Base-by-base conservation (phyloP, 768 basidiomycete species). In the Hebeloma cylindrosporum region DNA sequence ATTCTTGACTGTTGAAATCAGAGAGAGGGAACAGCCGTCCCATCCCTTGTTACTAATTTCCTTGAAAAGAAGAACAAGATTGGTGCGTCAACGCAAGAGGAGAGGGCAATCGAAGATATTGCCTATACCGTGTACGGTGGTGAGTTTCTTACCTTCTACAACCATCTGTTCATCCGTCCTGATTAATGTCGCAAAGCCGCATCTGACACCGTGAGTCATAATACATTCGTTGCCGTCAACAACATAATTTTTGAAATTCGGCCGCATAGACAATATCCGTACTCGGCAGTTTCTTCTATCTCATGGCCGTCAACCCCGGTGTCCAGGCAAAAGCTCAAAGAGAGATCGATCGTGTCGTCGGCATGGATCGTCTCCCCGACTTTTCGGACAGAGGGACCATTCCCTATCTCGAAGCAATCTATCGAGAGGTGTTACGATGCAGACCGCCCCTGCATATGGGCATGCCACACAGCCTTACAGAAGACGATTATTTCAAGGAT, bases 271-370 rank as follows among this genome's bases (percentile, higher is more conserved):
- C 45, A 5, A 46, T 57, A 3, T 49, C 51, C n/a, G 43, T 48
- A 0, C 58, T 53, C 8, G 29, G 33, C 3, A 32, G 45, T 2
- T 57, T 70, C 50, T 39, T 70, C 29, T 57, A 67, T 13, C 54
- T 57, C 7, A 60, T 69, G 59, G 47, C 60, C 2, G 41, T 48
- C 3, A 44, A 67, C 43, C 68, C 69, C 0, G 58, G 67, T 1
- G 51, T 61, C 0, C 66, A 67, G 45, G 44, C 37, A n/a, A 62
- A 61, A 45, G 68, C 65, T 2, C 68, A 66, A 44, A 56, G 27
- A 2, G 69, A 71, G 40, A 57, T 71, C 9, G 67, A 71, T 43
- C 40, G 49, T 0, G 58, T 68, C 2, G 44, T 68, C 11, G 69
- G 70, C 1, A 20, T 22, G 3, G 51, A 60, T 7, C 60, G 68